A percentile compares a stretch with the other conserved stretches of the same genome.
These are phyloP conservation scores for Ganoderma lingzhi DNA, from an alignment of 1,284 basidiomycete genomes.

Conservation along the genomic window DNA sequence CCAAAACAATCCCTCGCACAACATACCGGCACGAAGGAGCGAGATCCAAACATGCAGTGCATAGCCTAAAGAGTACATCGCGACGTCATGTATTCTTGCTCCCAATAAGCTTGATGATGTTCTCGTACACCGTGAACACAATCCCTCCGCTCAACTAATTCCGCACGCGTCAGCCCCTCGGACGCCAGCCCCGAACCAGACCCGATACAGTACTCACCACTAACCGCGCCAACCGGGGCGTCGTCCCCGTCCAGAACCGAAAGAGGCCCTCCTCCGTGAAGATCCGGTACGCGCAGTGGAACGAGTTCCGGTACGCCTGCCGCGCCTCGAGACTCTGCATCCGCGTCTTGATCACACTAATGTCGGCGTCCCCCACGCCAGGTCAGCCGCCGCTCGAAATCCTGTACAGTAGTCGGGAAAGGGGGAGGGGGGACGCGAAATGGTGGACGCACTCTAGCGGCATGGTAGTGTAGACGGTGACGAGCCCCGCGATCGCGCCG, in stretches of 20 bases:
- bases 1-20: neutral
- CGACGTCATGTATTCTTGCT: constrained; percentile 33
- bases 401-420: too few relatives aligned
- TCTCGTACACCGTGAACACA: constrained; percentile 94
- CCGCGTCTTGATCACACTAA: constrained; percentile 94
- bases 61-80: neutral
- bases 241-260: constrained; percentile 96
- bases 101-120: constrained; percentile 64
- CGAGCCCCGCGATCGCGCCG: constrained; percentile 91
- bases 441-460: constrained; percentile 80
- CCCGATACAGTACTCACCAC: constrained; percentile 65
- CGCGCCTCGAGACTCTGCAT: constrained; percentile 94
- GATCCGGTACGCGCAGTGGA: constrained; percentile 94
- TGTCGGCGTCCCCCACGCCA: neutral
- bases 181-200: neutral
- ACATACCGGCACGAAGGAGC: neutral
- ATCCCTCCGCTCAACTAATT: constrained; percentile 90
- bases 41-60: neutral
- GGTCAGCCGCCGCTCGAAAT: too few relatives aligned
- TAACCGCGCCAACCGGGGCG: constrained; percentile 85
- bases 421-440: neutral
- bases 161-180: constrained; percentile 14
- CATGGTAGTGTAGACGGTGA: constrained; percentile 96
- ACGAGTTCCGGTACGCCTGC: constrained; percentile 88
- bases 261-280: constrained; percentile 89